Conservation (phyloP, 139 green algal species). For the Chlamydomonas applanata region DNA sequence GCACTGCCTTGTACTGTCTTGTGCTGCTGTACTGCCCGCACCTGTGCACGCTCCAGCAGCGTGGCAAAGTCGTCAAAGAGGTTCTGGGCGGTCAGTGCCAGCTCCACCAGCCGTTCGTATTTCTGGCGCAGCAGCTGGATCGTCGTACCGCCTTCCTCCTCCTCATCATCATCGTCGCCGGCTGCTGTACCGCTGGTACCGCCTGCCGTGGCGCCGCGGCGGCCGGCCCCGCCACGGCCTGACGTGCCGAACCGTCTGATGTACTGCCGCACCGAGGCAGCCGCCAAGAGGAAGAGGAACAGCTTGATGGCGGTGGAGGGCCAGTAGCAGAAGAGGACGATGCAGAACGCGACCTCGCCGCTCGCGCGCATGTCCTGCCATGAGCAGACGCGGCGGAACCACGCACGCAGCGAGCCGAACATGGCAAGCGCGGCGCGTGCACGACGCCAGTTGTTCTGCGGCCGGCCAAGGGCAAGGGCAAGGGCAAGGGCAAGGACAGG, state of each 20-base stretch:
- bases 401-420: neutral
- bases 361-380: neutral
- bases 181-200: neutral
- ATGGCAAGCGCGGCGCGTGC: neutral
- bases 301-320: conserved; percentile 19
- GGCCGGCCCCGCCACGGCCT: neutral
- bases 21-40: neutral
- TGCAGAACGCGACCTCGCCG: conserved; percentile 19
- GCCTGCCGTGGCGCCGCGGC: neutral
- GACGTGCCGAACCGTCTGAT: neutral
- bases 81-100: conserved; percentile 29
- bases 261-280: neutral
- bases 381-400: conserved; percentile 26
- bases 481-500: too few relatives aligned
- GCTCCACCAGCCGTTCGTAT: conserved; percentile 15
- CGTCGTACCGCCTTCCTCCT: neutral
- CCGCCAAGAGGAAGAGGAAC: conserved; percentile 7
- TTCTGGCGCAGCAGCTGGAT: conserved; percentile 1
- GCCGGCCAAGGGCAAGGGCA: too few relatives aligned
- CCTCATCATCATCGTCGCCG: neutral
- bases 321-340: conserved; percentile 21
- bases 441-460: neutral
- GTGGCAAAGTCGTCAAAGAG: conserved; percentile 30
- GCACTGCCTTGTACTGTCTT: neutral
- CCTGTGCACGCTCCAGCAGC: conserved; percentile 22